These are phyloP conservation scores for Backusella liffmaniae DNA, from an alignment of 192 early-diverging fungal species.

Conservation along the genomic window DNA sequence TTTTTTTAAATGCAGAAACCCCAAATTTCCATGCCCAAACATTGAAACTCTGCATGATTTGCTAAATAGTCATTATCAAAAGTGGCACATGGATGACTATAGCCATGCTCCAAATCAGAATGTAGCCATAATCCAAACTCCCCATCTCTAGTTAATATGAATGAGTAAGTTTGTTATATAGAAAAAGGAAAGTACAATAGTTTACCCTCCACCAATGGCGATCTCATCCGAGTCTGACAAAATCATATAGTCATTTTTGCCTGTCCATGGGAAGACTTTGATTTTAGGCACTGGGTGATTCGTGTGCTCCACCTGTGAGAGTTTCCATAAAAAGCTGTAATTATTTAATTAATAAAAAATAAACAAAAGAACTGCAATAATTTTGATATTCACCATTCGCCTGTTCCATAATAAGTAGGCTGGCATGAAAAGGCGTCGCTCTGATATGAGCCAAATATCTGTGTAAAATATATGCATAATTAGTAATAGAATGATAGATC, in stretches of 20 bases:
- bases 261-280: slow-evolving; percentile 68
- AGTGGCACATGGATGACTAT: slow-evolving; percentile 66
- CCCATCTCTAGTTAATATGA: slow-evolving; percentile 49
- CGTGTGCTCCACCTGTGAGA: slow-evolving; percentile 36
- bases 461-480: slow-evolving; percentile 8
- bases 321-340: slow-evolving; percentile 74
- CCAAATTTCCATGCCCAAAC: slow-evolving; percentile 40
- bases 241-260: slow-evolving; percentile 80
- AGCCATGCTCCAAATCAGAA: slow-evolving; percentile 67
- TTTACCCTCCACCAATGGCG: slow-evolving; percentile 73
- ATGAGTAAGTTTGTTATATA: not conserved
- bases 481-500: not conserved
- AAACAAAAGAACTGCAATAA: not conserved
- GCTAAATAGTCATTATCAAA: slow-evolving; percentile 67
- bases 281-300: slow-evolving; percentile 26
- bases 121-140: slow-evolving; percentile 81
- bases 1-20: slow-evolving; percentile 29
- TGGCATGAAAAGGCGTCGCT: slow-evolving; percentile 63
- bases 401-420: slow-evolving; percentile 77
- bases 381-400: slow-evolving; percentile 63
- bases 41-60: slow-evolving; percentile 29
- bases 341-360: not conserved
- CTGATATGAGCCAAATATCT: slow-evolving; percentile 81
- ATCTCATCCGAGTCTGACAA: slow-evolving; percentile 71
- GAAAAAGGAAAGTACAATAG: not conserved